These are phyloP conservation scores for Diaporthe velutina DNA, from an alignment of 2,329 filamentous ascomycete genomes.

Conservation along the genomic window DNA sequence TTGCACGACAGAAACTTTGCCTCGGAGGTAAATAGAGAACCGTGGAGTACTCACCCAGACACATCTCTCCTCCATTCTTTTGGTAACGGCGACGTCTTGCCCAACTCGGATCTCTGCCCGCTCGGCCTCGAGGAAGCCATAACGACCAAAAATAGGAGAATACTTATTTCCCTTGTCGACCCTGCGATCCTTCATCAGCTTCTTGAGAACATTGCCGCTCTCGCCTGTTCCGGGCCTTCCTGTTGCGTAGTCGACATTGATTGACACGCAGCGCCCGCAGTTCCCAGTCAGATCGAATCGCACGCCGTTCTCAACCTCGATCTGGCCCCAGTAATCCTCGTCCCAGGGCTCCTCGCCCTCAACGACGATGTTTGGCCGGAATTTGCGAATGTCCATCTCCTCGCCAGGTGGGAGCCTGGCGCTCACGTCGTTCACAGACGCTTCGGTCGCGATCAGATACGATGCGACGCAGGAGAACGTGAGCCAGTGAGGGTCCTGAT, in stretches of 20 bases:
- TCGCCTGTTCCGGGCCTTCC: slow-evolving; percentile 70
- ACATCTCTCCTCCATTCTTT: slow-evolving; percentile 46
- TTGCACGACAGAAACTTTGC: not conserved
- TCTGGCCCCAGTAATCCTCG: slow-evolving; percentile 80
- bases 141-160: slow-evolving; percentile 79
- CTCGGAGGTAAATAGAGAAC: not conserved
- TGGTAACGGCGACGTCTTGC: slow-evolving; percentile 66
- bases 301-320: slow-evolving; percentile 56
- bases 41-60: slow-evolving; percentile 25
- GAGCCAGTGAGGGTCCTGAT: slow-evolving; percentile 62
- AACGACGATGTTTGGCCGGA: slow-evolving; percentile 80
- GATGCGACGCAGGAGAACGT: slow-evolving; percentile 83
- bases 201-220: slow-evolving; percentile 74
- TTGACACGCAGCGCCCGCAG: slow-evolving; percentile 75
- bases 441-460: slow-evolving; percentile 78
- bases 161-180: slow-evolving; percentile 78
- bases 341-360: slow-evolving; percentile 72
- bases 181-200: slow-evolving; percentile 76
- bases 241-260: slow-evolving; percentile 79
- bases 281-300: slow-evolving; percentile 75
- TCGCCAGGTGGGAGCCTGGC: slow-evolving; percentile 62
- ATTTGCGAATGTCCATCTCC: slow-evolving; percentile 74
- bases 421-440: slow-evolving; percentile 77
- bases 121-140: slow-evolving; percentile 68
- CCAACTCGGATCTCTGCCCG: slow-evolving; percentile 63